These are phyloP conservation scores for Saccharomyces pastorianus DNA, from an alignment of 1,139 yeast species.

Conservation along the genomic window DNA sequence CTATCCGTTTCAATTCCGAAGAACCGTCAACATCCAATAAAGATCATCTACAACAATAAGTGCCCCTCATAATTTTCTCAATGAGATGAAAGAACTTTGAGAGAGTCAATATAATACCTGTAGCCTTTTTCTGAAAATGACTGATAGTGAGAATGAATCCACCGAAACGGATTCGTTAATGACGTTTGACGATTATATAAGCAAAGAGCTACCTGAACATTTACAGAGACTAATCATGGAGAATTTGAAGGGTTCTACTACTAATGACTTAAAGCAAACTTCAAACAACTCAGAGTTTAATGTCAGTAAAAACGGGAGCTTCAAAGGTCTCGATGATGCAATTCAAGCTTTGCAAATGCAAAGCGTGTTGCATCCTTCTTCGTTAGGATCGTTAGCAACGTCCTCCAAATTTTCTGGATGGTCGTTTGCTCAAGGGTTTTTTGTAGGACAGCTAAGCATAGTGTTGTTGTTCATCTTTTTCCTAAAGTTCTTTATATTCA, in stretches of 20 bases:
- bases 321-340: neutral
- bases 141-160: neutral
- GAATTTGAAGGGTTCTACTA: slow-evolving; percentile 6
- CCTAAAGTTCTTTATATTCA: slow-evolving; percentile 81
- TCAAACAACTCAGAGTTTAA: neutral
- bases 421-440: slow-evolving; percentile 72
- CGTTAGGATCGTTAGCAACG: neutral
- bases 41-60: neutral
- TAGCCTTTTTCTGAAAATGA: neutral
- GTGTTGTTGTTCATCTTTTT: slow-evolving; percentile 65
- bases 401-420: slow-evolving; percentile 28
- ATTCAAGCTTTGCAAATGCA: neutral
- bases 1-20: neutral
- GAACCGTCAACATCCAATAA: neutral
- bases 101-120: neutral
- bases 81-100: neutral
- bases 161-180: neutral
- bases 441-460: slow-evolving; percentile 79
- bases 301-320: neutral
- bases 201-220: slow-evolving; percentile 31
- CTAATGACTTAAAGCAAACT: neutral
- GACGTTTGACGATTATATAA: slow-evolving; percentile 30
- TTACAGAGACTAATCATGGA: slow-evolving; percentile 28
- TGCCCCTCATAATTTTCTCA: neutral
- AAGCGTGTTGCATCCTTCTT: neutral